Evolutionary conservation across 257 asterid species (phyloP).

Genomic region (Solanum medicagineum): DNA sequence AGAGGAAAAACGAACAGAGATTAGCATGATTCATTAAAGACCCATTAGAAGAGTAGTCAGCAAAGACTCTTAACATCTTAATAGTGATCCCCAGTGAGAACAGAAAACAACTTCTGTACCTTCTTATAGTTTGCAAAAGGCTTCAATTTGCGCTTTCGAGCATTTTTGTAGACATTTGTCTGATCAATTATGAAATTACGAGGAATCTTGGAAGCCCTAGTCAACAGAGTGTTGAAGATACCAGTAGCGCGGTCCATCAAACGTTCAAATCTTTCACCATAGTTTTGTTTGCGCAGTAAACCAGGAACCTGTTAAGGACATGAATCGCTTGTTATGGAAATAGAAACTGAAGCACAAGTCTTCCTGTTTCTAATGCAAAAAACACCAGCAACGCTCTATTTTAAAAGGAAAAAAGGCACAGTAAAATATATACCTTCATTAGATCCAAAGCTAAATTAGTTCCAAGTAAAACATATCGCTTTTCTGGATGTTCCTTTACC

Average conservation of each 20-base stretch:
- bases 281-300: slow-evolving; percentile 23
- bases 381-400: not conserved
- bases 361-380: not conserved
- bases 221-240: slow-evolving; percentile 34
- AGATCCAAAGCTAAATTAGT: slow-evolving; percentile 40
- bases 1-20: not conserved
- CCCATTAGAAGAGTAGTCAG: not conserved
- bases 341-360: not conserved
- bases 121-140: slow-evolving; percentile 36
- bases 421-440: slow-evolving; percentile 36
- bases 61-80: not conserved
- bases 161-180: slow-evolving; percentile 40
- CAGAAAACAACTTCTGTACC: slow-evolving; percentile 8
- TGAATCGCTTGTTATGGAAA: not conserved
- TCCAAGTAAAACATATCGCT: slow-evolving; percentile 49
- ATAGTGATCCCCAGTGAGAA: not conserved
- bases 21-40: not conserved
- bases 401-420: not conserved
- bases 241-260: slow-evolving; percentile 45
- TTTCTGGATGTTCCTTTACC: slow-evolving; percentile 41
- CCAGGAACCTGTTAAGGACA: slow-evolving; percentile 34
- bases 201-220: slow-evolving; percentile 47
- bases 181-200: slow-evolving; percentile 59
- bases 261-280: slow-evolving; percentile 22
- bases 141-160: slow-evolving; percentile 44